Percentiles rank a stretch among this genome's conserved stretches.
phyloP scores from a whole-genome alignment of 2,329 filamentous ascomycete species.

The Aspergillus amoenus region DNA sequence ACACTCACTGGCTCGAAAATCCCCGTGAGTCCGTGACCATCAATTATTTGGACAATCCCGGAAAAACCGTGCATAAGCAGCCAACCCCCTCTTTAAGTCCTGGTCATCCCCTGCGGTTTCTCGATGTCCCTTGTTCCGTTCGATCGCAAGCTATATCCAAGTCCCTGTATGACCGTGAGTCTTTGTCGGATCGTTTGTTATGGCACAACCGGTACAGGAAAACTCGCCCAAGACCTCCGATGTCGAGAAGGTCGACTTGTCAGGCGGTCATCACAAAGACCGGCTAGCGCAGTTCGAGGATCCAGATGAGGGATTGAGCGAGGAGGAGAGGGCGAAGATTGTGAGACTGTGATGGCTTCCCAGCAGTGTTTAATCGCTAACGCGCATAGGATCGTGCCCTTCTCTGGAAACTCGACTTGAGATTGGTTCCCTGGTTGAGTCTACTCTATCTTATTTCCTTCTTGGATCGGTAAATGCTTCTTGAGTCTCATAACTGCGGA shows the following conservation, averaged over 20 bases:
- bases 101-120: not conserved
- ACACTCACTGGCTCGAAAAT: not conserved
- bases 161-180: not conserved
- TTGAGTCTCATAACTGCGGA: not conserved
- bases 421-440: slow-evolving; percentile 48
- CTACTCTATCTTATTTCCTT: slow-evolving; percentile 47
- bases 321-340: slow-evolving; percentile 61
- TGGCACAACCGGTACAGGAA: slow-evolving; percentile 15
- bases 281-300: slow-evolving; percentile 39
- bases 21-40: slow-evolving; percentile 6
- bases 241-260: slow-evolving; percentile 17
- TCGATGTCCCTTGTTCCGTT: not conserved
- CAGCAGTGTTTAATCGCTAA: not conserved
- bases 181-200: not conserved
- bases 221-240: slow-evolving; percentile 19
- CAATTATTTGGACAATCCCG: slow-evolving; percentile 2
- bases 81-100: not conserved
- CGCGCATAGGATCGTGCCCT: slow-evolving; percentile 41
- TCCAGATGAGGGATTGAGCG: slow-evolving; percentile 64
- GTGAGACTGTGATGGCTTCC: slow-evolving; percentile 44
- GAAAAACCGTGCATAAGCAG: not conserved
- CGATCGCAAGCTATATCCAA: not conserved
- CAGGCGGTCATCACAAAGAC: slow-evolving; percentile 7
- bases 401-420: slow-evolving; percentile 46
- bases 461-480: slow-evolving; percentile 32